Evolutionary conservation across 176 grass and related monocot species (phyloP).

Genomic region (Raddia distichophylla): DNA sequence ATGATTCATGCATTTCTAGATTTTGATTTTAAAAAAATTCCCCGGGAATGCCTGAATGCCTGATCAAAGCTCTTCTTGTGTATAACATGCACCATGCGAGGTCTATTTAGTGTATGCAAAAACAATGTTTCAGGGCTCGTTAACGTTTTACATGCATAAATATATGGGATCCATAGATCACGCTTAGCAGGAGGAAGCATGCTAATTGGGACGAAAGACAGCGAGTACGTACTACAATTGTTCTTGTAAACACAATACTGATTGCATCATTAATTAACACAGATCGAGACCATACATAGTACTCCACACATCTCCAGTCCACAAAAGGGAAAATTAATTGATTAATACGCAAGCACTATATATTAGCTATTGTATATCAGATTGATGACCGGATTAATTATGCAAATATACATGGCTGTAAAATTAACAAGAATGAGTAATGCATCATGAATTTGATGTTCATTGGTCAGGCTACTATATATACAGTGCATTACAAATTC

Average conservation of each 20-base stretch:
- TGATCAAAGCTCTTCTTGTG: no score
- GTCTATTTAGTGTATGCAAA: no score
- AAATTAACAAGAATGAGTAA: no score
- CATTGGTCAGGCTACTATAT: not conserved
- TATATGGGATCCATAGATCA: no score
- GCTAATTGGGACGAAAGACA: no score
- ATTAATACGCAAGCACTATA: not conserved
- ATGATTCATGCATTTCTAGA: not conserved
- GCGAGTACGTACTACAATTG: not conserved
- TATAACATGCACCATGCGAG: no score
- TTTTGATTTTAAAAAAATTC: not conserved
- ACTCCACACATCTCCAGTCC: not conserved
- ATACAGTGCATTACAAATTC: conserved; percentile 14
- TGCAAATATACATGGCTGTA: no score
- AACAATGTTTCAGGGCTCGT: no score
- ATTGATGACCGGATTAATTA: no score
- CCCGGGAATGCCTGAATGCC: not conserved
- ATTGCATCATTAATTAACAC: not conserved
- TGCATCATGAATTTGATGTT: not conserved
- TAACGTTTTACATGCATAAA: no score
- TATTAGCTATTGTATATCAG: not conserved
- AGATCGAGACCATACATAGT: not conserved
- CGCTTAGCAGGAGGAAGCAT: not conserved
- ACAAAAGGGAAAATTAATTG: not conserved
- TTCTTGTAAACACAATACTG: not conserved